A percentile compares a stretch with the other conserved stretches of the same genome.
Evolutionary conservation across 2,329 filamentous ascomycete genomes (phyloP).

Genomic region (Ophiostoma sp.): DNA sequence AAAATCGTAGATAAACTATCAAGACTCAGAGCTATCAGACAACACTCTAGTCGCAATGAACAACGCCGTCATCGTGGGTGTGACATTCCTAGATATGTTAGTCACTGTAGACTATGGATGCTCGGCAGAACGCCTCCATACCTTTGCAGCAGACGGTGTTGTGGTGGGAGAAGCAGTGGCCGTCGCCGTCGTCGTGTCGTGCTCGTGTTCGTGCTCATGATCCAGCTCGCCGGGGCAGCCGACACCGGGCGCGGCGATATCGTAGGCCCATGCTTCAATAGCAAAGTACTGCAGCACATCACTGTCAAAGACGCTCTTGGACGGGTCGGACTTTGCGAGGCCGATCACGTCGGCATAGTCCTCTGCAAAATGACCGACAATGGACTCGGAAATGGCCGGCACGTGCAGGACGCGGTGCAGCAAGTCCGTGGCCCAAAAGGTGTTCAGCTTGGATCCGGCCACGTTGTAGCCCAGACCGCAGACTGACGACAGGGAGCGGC

Average conservation of each 20-base stretch:
- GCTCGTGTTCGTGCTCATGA: not conserved
- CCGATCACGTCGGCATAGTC: not conserved
- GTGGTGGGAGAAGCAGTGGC: not conserved
- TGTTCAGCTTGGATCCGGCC: not conserved
- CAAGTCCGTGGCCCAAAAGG: not conserved
- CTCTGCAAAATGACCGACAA: slow-evolving; percentile 1
- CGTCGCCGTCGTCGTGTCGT: not conserved
- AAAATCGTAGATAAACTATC: not conserved
- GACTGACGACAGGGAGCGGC: not conserved
- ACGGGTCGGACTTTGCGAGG: not conserved
- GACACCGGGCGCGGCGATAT: not conserved
- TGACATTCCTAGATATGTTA: not conserved
- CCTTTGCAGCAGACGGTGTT: not conserved
- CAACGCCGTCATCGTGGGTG: not conserved
- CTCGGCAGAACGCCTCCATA: not conserved
- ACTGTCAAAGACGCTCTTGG: not conserved
- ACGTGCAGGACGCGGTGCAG: slow-evolving; percentile 9
- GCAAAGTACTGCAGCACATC: slow-evolving; percentile 10
- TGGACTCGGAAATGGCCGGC: slow-evolving; percentile 3
- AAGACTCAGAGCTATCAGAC: not conserved
- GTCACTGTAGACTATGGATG: not conserved
- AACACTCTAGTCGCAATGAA: not conserved
- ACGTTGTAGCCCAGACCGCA: not conserved
- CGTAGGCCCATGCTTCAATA: not conserved
- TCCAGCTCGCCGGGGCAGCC: slow-evolving; percentile 4